Percentiles rank a stretch among this genome's conserved stretches.
phyloP scores from a whole-genome alignment of 2,329 filamentous ascomycete genomes.

The Ascochyta koolunga region DNA sequence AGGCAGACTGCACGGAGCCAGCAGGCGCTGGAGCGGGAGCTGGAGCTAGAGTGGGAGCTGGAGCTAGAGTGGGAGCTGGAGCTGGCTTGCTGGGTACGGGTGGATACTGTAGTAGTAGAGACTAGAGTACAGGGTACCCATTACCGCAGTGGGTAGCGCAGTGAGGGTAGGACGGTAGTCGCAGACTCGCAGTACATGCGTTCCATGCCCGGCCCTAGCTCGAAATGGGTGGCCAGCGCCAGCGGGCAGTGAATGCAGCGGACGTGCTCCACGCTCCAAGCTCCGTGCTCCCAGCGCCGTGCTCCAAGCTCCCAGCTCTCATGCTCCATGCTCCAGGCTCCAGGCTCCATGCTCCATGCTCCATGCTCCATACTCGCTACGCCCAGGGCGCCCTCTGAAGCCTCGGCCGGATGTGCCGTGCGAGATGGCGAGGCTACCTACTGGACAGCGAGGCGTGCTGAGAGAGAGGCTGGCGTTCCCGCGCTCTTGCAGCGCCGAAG shows the following conservation, averaged over 20 bases:
- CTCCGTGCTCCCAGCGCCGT: background rate
- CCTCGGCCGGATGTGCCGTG: conserved; percentile 11
- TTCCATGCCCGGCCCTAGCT: background rate
- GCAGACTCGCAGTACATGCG: conserved; percentile 3
- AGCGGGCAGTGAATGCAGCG: background rate
- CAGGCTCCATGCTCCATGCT: background rate
- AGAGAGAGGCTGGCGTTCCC: too few species aligned
- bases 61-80: too few species aligned
- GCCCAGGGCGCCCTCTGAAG: too few species aligned
- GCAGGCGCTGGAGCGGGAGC: background rate
- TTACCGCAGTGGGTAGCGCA: background rate
- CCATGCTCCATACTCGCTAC: too few species aligned
- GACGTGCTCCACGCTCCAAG: conserved; percentile 3
- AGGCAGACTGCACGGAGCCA: conserved; percentile 12
- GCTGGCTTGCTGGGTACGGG: too few species aligned
- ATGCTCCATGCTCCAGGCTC: background rate
- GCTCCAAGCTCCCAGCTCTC: too few species aligned
- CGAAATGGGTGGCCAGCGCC: background rate
- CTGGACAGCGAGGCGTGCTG: too few species aligned
- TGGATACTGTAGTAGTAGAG: too few species aligned
- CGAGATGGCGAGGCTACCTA: background rate
- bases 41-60: too few species aligned
- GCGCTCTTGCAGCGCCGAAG: background rate
- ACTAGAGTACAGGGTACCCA: background rate
- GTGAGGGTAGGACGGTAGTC: conserved; percentile 10